A percentile compares a stretch with the other conserved stretches of the same genome.
These are phyloP conservation scores for Pythium volutum DNA, from an alignment of 352 stramenopile genomes.

Conservation along the genomic window DNA sequence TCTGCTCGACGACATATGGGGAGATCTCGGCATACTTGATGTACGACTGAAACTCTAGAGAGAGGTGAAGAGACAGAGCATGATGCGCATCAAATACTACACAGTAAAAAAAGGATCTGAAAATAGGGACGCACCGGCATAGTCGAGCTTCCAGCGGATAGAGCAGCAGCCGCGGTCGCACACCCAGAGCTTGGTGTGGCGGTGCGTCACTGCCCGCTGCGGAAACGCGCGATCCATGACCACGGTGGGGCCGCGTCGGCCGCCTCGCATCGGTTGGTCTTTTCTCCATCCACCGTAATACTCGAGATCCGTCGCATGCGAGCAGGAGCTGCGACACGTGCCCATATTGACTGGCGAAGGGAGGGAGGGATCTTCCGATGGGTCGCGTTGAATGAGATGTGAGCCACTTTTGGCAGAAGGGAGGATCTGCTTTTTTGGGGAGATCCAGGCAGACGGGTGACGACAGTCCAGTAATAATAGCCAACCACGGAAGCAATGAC, in stretches of 20 bases:
- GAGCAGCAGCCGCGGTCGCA: slow-evolving; percentile 65
- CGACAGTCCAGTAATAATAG: no score
- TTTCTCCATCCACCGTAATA: slow-evolving; percentile 60
- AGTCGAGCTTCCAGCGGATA: slow-evolving; percentile 74
- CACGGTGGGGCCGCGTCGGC: slow-evolving; percentile 8
- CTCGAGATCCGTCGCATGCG: slow-evolving; percentile 46
- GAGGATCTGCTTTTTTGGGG: no score
- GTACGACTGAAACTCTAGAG: slow-evolving; percentile 54
- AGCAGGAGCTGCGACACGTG: slow-evolving; percentile 51
- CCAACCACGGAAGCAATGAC: no score
- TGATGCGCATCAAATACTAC: background rate
- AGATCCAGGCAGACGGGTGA: no score
- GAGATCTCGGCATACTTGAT: slow-evolving; percentile 61
- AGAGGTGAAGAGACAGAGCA: background rate
- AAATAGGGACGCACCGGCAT: slow-evolving; percentile 33
- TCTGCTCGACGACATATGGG: slow-evolving; percentile 62
- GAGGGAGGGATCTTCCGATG: no score
- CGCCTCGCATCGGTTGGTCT: slow-evolving; percentile 11
- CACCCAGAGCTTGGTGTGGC: slow-evolving; percentile 48
- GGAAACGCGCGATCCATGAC: slow-evolving; percentile 9
- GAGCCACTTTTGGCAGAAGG: background rate
- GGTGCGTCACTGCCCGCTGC: slow-evolving; percentile 18
- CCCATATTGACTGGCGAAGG: slow-evolving; percentile 34
- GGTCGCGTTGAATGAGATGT: background rate
- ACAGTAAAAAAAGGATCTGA: background rate